Conservation (phyloP, 495 filamentous ascomycete genomes). For the Tuber calosporum region DNA sequence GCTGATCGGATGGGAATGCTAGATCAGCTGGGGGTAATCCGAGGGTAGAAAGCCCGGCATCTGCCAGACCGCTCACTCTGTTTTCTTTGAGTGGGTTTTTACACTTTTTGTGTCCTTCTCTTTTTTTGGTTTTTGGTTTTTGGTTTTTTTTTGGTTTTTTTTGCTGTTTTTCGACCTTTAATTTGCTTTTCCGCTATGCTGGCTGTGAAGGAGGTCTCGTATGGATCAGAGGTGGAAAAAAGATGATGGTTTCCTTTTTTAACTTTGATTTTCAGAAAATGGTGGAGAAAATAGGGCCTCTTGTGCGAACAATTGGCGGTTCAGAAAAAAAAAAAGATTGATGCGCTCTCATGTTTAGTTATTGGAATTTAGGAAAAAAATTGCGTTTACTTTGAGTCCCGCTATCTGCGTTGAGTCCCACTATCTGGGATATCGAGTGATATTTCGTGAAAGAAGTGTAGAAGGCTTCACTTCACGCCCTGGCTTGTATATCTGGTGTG, state of each 20-base stretch:
- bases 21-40: conserved; percentile 1
- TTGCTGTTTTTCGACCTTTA: background rate
- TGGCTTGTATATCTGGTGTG: background rate
- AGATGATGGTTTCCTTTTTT: background rate
- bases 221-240: background rate
- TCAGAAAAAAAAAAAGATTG: background rate
- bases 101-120: background rate
- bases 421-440: background rate
- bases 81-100: background rate
- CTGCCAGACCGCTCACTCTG: background rate
- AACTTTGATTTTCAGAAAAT: background rate
- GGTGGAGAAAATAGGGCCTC: background rate
- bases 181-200: background rate
- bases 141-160: background rate
- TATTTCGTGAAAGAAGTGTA: background rate
- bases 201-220: background rate
- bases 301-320: conserved; percentile 3
- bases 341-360: background rate
- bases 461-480: background rate
- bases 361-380: background rate
- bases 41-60: background rate
- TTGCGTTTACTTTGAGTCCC: background rate
- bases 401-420: background rate
- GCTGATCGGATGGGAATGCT: conserved; percentile 1
- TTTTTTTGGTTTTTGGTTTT: background rate